Percentiles rank a stretch among this genome's conserved stretches.
These are phyloP conservation scores for Bothia castanella DNA, from an alignment of 1,284 basidiomycete species.

Conservation along the genomic window DNA sequence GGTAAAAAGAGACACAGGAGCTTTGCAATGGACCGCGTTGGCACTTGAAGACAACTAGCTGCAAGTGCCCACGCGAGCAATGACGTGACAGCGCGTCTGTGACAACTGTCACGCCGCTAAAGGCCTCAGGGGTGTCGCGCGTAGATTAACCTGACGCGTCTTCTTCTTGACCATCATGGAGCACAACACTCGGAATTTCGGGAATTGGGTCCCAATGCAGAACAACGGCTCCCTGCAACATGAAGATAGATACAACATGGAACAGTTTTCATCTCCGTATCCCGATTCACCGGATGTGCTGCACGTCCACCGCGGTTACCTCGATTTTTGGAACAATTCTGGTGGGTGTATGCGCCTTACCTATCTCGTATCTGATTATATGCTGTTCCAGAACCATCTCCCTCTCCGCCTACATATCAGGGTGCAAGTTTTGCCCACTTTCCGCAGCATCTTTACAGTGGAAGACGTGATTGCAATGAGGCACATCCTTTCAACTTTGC, in stretches of 20 bases:
- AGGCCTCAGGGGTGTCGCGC: not conserved
- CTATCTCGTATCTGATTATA: not conserved
- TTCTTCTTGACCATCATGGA: conserved; percentile 19
- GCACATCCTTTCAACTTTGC: conserved; percentile 6
- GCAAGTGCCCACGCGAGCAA: not conserved
- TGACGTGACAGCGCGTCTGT: conserved; percentile 28
- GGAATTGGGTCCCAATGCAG: not conserved
- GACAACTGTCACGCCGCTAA: conserved; percentile 18
- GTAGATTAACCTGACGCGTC: not conserved
- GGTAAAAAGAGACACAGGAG: conserved; percentile 1
- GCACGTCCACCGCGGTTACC: conserved; percentile 3
- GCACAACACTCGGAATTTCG: conserved; percentile 2
- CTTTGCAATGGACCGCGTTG: not conserved
- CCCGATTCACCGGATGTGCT: conserved; percentile 4
- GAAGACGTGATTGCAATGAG: not conserved
- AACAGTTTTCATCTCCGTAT: conserved; percentile 9
- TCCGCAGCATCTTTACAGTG: conserved; percentile 6
- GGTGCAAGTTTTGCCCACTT: conserved; percentile 4
- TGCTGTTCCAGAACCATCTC: conserved; percentile 35
- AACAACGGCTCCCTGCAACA: not conserved
- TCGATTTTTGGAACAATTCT: conserved; percentile 31
- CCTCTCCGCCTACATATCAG: conserved; percentile 35
- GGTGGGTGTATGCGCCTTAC: conserved; percentile 49
- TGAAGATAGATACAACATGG: not conserved
- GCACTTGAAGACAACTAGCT: not conserved